A percentile compares a stretch with the other conserved stretches of the same genome.
These are phyloP conservation scores for Pythium myriotylum DNA, from an alignment of 352 stramenopile species.

Conservation along the genomic window DNA sequence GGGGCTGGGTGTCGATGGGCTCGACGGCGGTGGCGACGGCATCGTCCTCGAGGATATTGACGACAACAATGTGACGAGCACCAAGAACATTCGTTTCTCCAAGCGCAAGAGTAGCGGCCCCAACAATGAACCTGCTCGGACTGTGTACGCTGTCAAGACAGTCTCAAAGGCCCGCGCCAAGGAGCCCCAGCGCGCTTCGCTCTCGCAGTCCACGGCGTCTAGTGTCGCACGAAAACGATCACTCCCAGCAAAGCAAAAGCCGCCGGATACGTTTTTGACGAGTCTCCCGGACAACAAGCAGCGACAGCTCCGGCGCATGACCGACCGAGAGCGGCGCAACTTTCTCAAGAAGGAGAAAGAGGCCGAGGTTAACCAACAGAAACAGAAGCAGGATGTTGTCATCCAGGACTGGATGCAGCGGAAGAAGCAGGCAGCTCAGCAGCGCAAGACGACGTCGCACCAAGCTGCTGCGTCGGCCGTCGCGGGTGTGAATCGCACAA, in stretches of 20 bases:
- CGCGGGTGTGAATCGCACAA: not conserved
- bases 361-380: slow-evolving; percentile 32
- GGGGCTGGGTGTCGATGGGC: slow-evolving; percentile 44
- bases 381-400: slow-evolving; percentile 66
- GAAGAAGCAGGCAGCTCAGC: slow-evolving; percentile 57
- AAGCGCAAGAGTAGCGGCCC: slow-evolving; percentile 47
- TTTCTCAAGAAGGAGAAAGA: slow-evolving; percentile 67
- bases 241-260: slow-evolving; percentile 30
- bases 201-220: slow-evolving; percentile 15
- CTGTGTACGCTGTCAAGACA: slow-evolving; percentile 58
- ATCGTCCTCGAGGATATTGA: slow-evolving; percentile 26
- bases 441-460: slow-evolving; percentile 47
- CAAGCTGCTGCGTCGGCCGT: slow-evolving; percentile 19
- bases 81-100: slow-evolving; percentile 47
- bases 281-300: slow-evolving; percentile 65
- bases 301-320: slow-evolving; percentile 64
- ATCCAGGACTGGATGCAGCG: slow-evolving; percentile 78
- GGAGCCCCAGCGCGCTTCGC: slow-evolving; percentile 6
- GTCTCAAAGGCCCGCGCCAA: slow-evolving; percentile 16
- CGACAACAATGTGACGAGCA: slow-evolving; percentile 28
- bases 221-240: slow-evolving; percentile 36
- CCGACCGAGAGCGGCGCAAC: slow-evolving; percentile 55
- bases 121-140: slow-evolving; percentile 49
- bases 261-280: slow-evolving; percentile 55
- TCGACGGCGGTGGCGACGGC: slow-evolving; percentile 29